These are phyloP conservation scores for Lichina pygmaea DNA, from an alignment of 495 filamentous ascomycete genomes.

Conservation along the genomic window DNA sequence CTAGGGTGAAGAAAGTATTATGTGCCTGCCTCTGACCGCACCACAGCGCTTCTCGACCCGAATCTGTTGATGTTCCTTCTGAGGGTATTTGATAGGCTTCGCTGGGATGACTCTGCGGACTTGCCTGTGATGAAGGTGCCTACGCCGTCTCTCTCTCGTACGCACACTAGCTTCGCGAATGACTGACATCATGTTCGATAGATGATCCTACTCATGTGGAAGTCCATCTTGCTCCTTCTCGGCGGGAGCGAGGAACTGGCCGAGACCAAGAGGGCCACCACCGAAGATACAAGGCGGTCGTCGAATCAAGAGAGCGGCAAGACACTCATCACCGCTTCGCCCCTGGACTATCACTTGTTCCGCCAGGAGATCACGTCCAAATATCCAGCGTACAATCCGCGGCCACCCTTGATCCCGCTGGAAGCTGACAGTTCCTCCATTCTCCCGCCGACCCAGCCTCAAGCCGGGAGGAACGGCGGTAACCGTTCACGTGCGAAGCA, in stretches of 20 bases:
- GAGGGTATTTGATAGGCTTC: conserved; percentile 42
- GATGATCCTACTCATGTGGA: conserved; percentile 70
- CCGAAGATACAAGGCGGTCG: conserved; percentile 14
- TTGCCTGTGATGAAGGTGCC: conserved; percentile 29
- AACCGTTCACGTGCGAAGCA: conserved; percentile 16
- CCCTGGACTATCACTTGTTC: conserved; percentile 87
- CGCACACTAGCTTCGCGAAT: conserved; percentile 1
- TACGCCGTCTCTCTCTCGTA: neutral
- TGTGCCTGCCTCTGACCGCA: neutral
- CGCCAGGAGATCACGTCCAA: conserved; percentile 97
- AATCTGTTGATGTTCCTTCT: conserved; percentile 45
- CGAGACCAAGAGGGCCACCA: conserved; percentile 38
- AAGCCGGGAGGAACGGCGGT: conserved; percentile 22
- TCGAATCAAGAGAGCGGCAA: conserved; percentile 15
- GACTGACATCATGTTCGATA: conserved; percentile 8
- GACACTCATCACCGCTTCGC: conserved; percentile 62
- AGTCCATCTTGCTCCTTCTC: conserved; percentile 61
- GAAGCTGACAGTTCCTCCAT: conserved; percentile 79
- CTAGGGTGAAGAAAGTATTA: neutral
- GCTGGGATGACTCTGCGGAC: conserved; percentile 62
- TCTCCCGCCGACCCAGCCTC: conserved; percentile 56
- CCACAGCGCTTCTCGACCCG: conserved; percentile 29
- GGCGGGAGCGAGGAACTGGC: conserved; percentile 49
- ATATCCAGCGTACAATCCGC: conserved; percentile 87
- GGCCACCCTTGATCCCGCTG: conserved; percentile 54